Evolutionary conservation across 2,329 filamentous ascomycete genomes (phyloP).

Genomic region (Ophiostoma tasmaniense): DNA sequence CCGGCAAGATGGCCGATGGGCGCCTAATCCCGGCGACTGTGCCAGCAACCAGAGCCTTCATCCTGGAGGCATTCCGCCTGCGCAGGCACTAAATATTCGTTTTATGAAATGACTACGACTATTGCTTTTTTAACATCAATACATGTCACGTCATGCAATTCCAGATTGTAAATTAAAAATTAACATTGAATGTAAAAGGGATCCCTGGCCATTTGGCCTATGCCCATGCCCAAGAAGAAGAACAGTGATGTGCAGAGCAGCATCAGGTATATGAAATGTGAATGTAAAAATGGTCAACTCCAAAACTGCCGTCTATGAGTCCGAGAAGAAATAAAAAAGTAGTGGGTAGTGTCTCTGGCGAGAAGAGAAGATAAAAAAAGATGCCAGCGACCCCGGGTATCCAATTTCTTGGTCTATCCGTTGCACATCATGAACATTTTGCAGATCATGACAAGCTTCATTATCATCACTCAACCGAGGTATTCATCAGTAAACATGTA

Average conservation of each 20-base stretch:
- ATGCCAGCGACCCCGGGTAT: slow-evolving; percentile 6
- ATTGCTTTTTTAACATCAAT: no score
- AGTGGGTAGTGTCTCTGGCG: background rate
- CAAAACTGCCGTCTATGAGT: slow-evolving; percentile 16
- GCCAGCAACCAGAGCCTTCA: slow-evolving; percentile 1
- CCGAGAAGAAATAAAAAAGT: slow-evolving; percentile 9
- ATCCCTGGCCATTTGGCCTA: slow-evolving; percentile 6
- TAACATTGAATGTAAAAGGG: slow-evolving; percentile 12
- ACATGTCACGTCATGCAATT: background rate
- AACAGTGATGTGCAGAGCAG: slow-evolving; percentile 7
- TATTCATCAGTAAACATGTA: background rate
- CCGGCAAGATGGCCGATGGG: slow-evolving; percentile 9
- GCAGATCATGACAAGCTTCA: slow-evolving; percentile 1
- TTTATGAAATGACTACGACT: background rate
- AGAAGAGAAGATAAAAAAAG: background rate
- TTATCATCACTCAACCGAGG: slow-evolving; percentile 2
- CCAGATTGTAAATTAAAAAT: slow-evolving; percentile 9
- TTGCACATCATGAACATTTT: background rate
- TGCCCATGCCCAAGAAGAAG: slow-evolving; percentile 1
- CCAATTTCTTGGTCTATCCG: slow-evolving; percentile 5
- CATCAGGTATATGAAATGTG: slow-evolving; percentile 7
- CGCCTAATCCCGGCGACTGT: slow-evolving; percentile 13
- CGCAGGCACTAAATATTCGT: background rate
- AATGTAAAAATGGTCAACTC: slow-evolving; percentile 2
- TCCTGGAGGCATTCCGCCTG: slow-evolving; percentile 20